Evolutionary conservation across 1,284 basidiomycete genomes (phyloP), one percentile per base, ranked within the genome.

Genomic region (Boletus subluridellus): DNA sequence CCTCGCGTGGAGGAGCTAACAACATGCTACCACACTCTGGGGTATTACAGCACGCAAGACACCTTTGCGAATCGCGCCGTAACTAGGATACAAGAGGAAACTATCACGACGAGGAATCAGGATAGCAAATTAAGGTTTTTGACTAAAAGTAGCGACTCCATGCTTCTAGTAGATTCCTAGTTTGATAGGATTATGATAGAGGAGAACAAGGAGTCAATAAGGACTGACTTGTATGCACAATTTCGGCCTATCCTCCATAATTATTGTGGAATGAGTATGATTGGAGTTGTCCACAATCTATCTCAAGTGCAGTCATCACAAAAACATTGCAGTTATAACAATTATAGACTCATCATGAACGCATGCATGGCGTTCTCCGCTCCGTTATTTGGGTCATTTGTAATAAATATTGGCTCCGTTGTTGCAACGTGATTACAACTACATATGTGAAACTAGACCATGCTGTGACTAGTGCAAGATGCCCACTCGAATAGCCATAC

Each of bases 91-190:
- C 49, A 71, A 49, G 54, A 58, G 66, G 69, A 49, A 69, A 59
- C 39, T 49, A 51, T 63, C 48, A 41, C 47, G 41, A 59, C 62
- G 62, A 71, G 37, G 21, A 21, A 21, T 21, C 21, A 21, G 21
- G 60, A 66, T 57, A 56, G 56, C 26, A 62, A 65, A 55, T 70
- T 72, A 68, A 68, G 60, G 70, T 68, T 68, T 68, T 68, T 69
- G 55, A 44, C 69, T 68, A 68, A 69, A 71, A 41, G 59, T 45
- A 57, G 68, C 65, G 52, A 50, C 30, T 50, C 57, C 63, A 63
- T 57, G 59, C 69, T 69, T 67, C 68, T 57, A 21, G 21, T 21
- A 21, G 21, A 21, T 21, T 21, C 21, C 21, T 21, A 57, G 63
- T 65, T 55, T 64, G 69, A 69, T 66, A 28, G 42, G 38, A 65